Evolutionary conservation across 306 rosid genomes (phyloP).

Genomic region (Chamaecrista fasciculata): DNA sequence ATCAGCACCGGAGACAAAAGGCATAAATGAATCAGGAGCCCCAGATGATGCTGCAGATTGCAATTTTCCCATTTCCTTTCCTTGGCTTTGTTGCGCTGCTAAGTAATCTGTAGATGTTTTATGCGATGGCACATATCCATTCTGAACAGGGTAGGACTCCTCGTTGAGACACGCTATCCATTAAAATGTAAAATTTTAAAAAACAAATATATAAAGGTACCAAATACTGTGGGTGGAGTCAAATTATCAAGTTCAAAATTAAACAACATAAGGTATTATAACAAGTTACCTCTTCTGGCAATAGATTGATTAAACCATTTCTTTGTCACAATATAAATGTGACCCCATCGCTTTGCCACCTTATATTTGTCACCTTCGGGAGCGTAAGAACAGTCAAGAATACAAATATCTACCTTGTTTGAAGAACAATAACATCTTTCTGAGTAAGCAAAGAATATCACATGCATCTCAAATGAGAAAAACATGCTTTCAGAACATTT

Average conservation of each 20-base stretch:
- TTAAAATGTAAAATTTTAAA: conserved; percentile 16
- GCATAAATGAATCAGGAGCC: conserved; percentile 47
- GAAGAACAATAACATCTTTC: conserved; percentile 9
- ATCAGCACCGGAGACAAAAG: conserved; percentile 43
- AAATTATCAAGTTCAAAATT: conserved; percentile 23
- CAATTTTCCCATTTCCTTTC: conserved; percentile 46
- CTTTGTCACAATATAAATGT: conserved; percentile 65
- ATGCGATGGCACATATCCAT: conserved; percentile 56
- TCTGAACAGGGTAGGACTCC: conserved; percentile 78
- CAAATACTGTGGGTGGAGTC: conserved; percentile 21
- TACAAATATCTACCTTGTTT: conserved; percentile 35
- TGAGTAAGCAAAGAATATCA: conserved; percentile 5
- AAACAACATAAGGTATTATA: conserved; percentile 21
- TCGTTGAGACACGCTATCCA: conserved; percentile 78
- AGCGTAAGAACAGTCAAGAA: conserved; percentile 75
- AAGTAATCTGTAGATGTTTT: conserved; percentile 47
- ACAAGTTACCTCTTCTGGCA: conserved; percentile 65
- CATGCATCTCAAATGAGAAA: conserved; percentile 4
- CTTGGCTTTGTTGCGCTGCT: conserved; percentile 57
- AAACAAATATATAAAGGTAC: conserved; percentile 25
- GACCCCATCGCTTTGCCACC: conserved; percentile 89
- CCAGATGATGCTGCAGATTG: conserved; percentile 55
- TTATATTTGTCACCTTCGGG: conserved; percentile 94
- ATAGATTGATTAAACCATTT: conserved; percentile 92
- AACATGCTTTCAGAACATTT: conserved; percentile 20